phyloP scores from a whole-genome alignment of 2,329 filamentous ascomycete species.

The Aspergillus melleus region DNA sequence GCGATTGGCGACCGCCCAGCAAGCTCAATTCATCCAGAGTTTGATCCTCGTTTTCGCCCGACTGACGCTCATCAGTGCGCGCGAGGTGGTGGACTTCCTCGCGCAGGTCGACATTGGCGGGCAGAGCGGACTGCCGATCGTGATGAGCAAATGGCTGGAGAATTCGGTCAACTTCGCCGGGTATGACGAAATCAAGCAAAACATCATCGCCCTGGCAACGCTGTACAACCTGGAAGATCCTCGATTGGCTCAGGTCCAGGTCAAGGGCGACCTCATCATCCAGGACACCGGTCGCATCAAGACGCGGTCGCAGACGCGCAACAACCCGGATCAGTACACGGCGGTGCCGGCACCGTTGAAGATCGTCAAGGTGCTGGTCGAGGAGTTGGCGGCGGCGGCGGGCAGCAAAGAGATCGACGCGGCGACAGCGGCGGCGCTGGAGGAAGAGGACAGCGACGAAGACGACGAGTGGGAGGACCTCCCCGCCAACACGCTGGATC shows the following conservation, averaged over 20 bases:
- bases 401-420: conserved; percentile 57
- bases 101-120: conserved; percentile 78
- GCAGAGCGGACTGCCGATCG: conserved; percentile 77
- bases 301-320: conserved; percentile 85
- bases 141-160: conserved; percentile 93
- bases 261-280: conserved; percentile 89
- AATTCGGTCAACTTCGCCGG: conserved; percentile 97
- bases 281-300: conserved; percentile 79
- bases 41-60: conserved; percentile 93
- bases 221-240: conserved; percentile 84
- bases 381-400: conserved; percentile 82
- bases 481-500: conserved; percentile 70
- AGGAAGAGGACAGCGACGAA: conserved; percentile 63
- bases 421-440: conserved; percentile 59
- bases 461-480: conserved; percentile 92
- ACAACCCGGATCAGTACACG: conserved; percentile 88
- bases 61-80: conserved; percentile 78
- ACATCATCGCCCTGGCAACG: conserved; percentile 90
- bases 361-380: conserved; percentile 92
- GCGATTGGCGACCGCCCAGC: conserved; percentile 76
- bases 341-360: conserved; percentile 86
- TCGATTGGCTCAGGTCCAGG: conserved; percentile 73
- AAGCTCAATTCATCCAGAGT: conserved; percentile 91
- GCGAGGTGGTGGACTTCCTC: conserved; percentile 89
- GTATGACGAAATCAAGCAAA: conserved; percentile 95